Conservation (phyloP, 2,329 filamentous ascomycete genomes). For the Xylariaceae sp. region DNA sequence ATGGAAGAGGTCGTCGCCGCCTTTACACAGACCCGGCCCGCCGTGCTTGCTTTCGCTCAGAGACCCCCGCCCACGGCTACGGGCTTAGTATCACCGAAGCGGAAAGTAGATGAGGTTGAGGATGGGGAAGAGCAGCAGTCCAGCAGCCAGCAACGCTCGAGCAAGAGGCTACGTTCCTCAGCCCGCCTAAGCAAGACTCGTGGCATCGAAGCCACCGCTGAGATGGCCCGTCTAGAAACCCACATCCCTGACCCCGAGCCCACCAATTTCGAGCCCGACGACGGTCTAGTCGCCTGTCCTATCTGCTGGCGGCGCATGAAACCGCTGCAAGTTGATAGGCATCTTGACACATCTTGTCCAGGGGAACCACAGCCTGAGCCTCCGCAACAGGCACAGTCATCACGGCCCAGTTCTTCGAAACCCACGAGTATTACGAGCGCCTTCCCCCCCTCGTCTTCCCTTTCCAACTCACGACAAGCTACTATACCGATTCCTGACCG, state of each 20-base stretch:
- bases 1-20: conserved; percentile 83
- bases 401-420: conserved; percentile 12
- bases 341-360: conserved; percentile 71
- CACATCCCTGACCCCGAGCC: conserved; percentile 33
- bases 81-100: conserved; percentile 52
- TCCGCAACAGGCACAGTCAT: conserved; percentile 2
- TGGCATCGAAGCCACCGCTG: conserved; percentile 45
- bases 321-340: conserved; percentile 74
- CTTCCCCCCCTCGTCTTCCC: conserved; percentile 26
- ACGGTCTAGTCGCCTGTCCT: conserved; percentile 83
- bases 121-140: conserved; percentile 33
- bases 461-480: conserved; percentile 16
- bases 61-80: conserved; percentile 41
- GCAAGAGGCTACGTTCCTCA: conserved; percentile 61
- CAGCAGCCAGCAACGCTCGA: conserved; percentile 39
- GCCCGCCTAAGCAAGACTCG: conserved; percentile 53
- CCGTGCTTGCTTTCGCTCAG: conserved; percentile 69
- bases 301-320: conserved; percentile 84
- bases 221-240: conserved; percentile 44
- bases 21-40: conserved; percentile 70
- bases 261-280: conserved; percentile 51
- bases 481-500: conserved; percentile 57
- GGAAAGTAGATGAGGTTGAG: conserved; percentile 50
- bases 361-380: conserved; percentile 45
- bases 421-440: conserved; percentile 25